Percentiles rank a stretch among this genome's conserved stretches.
These are phyloP conservation scores for Prunella vulgaris DNA, from an alignment of 257 asterid genomes.

Conservation along the genomic window DNA sequence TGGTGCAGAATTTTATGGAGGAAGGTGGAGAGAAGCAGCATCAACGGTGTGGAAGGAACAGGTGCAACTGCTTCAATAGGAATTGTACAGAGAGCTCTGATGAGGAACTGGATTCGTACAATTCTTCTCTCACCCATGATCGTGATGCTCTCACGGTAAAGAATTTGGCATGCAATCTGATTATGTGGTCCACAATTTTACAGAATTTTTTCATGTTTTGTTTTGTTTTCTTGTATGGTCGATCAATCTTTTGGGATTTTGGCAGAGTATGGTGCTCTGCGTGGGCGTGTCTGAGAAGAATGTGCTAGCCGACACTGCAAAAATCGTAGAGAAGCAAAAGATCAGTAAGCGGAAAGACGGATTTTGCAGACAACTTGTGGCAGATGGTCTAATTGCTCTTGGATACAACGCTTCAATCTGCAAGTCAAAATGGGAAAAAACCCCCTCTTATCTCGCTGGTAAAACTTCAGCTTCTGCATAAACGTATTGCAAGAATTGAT, in stretches of 20 bases:
- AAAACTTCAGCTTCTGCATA: background rate
- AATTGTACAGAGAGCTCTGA: conserved; percentile 61
- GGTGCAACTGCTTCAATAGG: conserved; percentile 73
- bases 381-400: conserved; percentile 56
- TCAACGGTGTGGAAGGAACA: conserved; percentile 50
- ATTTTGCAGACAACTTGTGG: conserved; percentile 45
- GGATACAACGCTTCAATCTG: conserved; percentile 88
- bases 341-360: conserved; percentile 48
- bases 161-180: background rate
- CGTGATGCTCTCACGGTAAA: conserved; percentile 65
- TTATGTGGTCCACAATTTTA: conserved; percentile 16
- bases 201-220: background rate
- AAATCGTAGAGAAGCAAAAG: conserved; percentile 61
- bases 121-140: conserved; percentile 31
- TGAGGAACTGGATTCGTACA: conserved; percentile 52
- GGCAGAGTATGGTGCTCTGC: conserved; percentile 67
- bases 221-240: conserved; percentile 9
- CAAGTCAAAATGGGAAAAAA: conserved; percentile 77
- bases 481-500: background rate
- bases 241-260: conserved; percentile 2
- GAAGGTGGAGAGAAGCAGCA: conserved; percentile 53
- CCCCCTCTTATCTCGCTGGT: conserved; percentile 65
- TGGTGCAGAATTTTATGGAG: conserved; percentile 88
- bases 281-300: conserved; percentile 51
- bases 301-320: conserved; percentile 62